A percentile compares a stretch with the other conserved stretches of the same genome.
phyloP scores from a whole-genome alignment of 2,329 filamentous ascomycete species.

The Xylaria sp. region DNA sequence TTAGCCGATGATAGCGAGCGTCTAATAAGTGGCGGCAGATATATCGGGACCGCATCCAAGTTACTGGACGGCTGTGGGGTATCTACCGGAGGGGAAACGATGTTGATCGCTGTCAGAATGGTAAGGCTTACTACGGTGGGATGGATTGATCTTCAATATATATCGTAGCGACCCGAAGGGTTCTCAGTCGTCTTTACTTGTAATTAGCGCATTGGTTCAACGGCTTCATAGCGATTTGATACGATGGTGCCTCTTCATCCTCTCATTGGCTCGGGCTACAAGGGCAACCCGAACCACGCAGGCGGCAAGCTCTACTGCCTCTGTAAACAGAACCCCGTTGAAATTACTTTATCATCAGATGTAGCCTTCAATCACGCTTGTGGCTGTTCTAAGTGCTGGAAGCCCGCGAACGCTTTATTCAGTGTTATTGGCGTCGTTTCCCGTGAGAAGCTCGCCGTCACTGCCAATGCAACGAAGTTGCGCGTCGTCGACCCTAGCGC shows the following conservation, averaged over 20 bases:
- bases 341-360: conserved; percentile 62
- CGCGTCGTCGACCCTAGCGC: conserved; percentile 49
- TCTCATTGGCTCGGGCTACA: conserved; percentile 64
- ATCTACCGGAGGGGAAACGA: conserved; percentile 12
- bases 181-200: conserved; percentile 1
- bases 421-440: conserved; percentile 68
- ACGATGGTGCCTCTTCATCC: conserved; percentile 59
- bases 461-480: conserved; percentile 64
- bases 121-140: background rate
- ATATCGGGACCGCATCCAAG: too few species aligned
- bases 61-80: too few species aligned
- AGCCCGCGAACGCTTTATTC: conserved; percentile 68
- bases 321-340: conserved; percentile 61
- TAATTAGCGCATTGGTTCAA: conserved; percentile 1
- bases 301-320: conserved; percentile 68
- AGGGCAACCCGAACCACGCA: conserved; percentile 58
- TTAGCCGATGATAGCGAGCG: too few species aligned
- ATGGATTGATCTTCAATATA: conserved; percentile 2
- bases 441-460: conserved; percentile 58
- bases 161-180: background rate
- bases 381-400: conserved; percentile 76
- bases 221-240: background rate
- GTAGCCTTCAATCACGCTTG: conserved; percentile 74
- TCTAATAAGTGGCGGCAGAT: too few species aligned
- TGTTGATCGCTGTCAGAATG: background rate